Base-by-base conservation (phyloP, 2,329 filamentous ascomycete species). In the Trichoderma hamatum region DNA sequence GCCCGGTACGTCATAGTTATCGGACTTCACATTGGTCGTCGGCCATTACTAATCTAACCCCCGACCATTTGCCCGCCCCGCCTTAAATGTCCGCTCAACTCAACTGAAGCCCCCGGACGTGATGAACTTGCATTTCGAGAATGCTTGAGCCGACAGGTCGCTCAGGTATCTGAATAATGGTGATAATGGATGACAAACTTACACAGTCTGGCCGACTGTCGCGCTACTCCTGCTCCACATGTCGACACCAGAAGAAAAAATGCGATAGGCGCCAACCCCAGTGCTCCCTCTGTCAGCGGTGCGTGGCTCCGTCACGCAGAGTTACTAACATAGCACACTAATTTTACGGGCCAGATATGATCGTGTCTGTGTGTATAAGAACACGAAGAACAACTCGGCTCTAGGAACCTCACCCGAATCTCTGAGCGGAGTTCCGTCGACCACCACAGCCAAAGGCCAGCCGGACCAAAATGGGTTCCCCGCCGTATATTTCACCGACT, bases 251-350 rank as follows among this genome's bases (percentile, higher is more conserved):
- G 54, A 56, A 56, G 32, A 56, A 56, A 10, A 56, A 56, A 56
- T 56, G 54, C 54, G 54, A 56, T 56, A 56, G 54, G n/a, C 54
- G 54, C 54, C 54, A 56, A 24, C 54, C 54, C 30, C 54, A 34
- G 30, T 56, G 54, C 34, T 56, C 54, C 11, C 54, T 56, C 19
- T 56, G 54, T 56, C 54, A 56, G 54, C 54, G 54, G 54, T 56
- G 28, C 5, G 54, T 56, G 54, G 54, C 54, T 56, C 54, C 10
- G 19, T 56, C 30, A 32, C 19, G 28, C 54, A 56, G 54, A 34
- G 28, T 34, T 56, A 28, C 19, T 56, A 56, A 34, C 28, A 56
- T 24, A 34, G 54, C 54, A 56, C 28, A 56, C 54, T 56, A 56
- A 56, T 56, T 56, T 56, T 19, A n/a, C 28, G 2, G 54, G 28